Conservation (phyloP, 1,284 basidiomycete species). For the Sporisorium sorghi region DNA sequence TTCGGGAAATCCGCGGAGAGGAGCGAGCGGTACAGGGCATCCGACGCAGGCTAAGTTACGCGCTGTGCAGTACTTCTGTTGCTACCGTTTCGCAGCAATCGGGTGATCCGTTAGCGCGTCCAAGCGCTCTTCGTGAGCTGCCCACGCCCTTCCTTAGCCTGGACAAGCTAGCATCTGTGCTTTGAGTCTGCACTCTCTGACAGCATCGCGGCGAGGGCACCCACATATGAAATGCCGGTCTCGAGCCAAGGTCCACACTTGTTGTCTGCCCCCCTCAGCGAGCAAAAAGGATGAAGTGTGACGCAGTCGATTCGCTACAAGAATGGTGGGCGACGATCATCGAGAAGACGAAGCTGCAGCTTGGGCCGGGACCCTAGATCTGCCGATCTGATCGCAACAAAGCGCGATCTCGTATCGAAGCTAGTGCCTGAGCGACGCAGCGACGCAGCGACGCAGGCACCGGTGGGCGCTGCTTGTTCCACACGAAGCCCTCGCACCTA, state of each 20-base stretch:
- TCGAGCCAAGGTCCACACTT: neutral
- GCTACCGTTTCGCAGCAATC: no score
- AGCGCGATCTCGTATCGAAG: neutral
- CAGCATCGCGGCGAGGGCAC: neutral
- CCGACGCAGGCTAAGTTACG: neutral
- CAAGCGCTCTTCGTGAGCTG: no score
- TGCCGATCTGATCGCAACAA: neutral
- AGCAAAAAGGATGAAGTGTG: neutral
- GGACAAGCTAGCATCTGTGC: neutral
- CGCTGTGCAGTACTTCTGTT: no score
- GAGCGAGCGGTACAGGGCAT: neutral
- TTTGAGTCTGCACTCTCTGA: constrained; percentile 1
- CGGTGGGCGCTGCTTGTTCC: neutral
- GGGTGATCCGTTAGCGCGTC: neutral
- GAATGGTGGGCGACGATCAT: neutral
- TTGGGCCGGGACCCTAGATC: neutral
- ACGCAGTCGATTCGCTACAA: neutral
- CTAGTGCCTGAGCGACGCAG: neutral
- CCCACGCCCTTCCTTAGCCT: no score
- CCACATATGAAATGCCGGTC: neutral
- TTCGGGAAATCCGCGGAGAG: neutral
- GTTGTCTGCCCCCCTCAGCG: neutral
- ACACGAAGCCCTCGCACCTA: neutral
- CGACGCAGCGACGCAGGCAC: neutral
- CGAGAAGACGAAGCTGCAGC: neutral